Percentiles rank a stretch among this genome's conserved stretches.
These are phyloP conservation scores for Diaporthe eres DNA, from an alignment of 2,329 filamentous ascomycete genomes.

Conservation along the genomic window DNA sequence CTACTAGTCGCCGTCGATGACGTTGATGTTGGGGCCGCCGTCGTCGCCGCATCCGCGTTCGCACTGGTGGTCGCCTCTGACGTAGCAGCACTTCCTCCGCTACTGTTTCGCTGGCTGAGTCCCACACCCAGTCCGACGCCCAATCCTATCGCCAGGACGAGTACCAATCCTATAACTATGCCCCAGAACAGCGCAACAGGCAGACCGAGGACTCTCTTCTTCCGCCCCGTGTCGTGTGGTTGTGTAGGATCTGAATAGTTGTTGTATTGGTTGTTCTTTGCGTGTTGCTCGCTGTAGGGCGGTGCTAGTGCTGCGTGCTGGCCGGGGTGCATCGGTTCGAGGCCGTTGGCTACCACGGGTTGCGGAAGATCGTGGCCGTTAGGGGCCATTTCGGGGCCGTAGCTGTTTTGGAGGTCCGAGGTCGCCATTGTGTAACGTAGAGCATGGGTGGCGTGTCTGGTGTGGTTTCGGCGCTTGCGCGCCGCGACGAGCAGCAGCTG, in stretches of 20 bases:
- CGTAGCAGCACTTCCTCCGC: constrained; percentile 1
- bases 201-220: constrained; percentile 9
- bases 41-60: neutral
- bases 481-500: neutral
- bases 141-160: constrained; percentile 18
- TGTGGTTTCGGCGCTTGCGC: neutral
- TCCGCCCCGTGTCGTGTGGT: neutral
- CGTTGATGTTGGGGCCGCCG: neutral
- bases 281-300: neutral
- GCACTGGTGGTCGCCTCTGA: neutral
- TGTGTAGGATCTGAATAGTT: neutral
- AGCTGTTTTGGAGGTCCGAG: constrained; percentile 31
- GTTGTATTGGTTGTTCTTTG: constrained; percentile 14
- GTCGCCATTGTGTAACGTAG: constrained; percentile 11
- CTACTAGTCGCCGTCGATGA: neutral
- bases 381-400: constrained; percentile 28
- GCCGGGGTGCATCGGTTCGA: constrained; percentile 1
- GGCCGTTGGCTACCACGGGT: neutral
- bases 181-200: constrained; percentile 8
- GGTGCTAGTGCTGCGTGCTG: neutral
- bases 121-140: constrained; percentile 25
- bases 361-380: neutral
- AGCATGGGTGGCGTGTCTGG: neutral
- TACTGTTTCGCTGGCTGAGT: constrained; percentile 4
- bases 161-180: neutral